phyloP scores from a whole-genome alignment of 1,284 basidiomycete species.

The Malassezia yamatoensis region DNA sequence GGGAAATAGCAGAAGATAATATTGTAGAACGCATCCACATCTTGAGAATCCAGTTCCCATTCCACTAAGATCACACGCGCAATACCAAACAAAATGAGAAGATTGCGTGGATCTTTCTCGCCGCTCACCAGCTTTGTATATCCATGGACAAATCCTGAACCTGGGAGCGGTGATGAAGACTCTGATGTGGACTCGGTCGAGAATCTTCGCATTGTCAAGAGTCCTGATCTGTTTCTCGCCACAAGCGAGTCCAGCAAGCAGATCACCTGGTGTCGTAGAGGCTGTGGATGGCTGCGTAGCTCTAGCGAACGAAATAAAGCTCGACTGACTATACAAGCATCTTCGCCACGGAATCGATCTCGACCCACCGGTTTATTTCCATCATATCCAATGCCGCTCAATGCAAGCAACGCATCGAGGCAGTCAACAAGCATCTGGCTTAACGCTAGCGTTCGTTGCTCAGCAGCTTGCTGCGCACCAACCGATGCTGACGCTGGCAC shows the following conservation, averaged over 20 bases:
- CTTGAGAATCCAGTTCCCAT: slow-evolving; percentile 63
- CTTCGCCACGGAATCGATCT: slow-evolving; percentile 62
- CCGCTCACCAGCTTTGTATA: slow-evolving; percentile 76
- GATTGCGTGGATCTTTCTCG: slow-evolving; percentile 93
- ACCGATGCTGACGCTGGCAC: slow-evolving; percentile 31
- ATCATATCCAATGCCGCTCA: slow-evolving; percentile 47
- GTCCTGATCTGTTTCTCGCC: slow-evolving; percentile 56
- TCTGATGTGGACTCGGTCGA: background rate
- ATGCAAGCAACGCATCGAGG: slow-evolving; percentile 61
- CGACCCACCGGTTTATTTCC: background rate
- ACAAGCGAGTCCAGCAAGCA: slow-evolving; percentile 70
- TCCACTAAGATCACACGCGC: slow-evolving; percentile 73
- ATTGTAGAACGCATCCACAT: slow-evolving; percentile 72
- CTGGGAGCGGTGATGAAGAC: slow-evolving; percentile 37
- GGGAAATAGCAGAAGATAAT: slow-evolving; percentile 98
- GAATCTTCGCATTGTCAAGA: slow-evolving; percentile 3
- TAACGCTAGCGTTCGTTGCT: slow-evolving; percentile 27
- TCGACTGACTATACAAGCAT: slow-evolving; percentile 60
- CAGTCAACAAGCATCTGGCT: slow-evolving; percentile 35
- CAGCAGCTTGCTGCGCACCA: slow-evolving; percentile 20
- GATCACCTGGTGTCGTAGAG: slow-evolving; percentile 71
- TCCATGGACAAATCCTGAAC: slow-evolving; percentile 60
- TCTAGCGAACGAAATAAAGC: slow-evolving; percentile 66
- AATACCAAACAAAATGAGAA: slow-evolving; percentile 80
- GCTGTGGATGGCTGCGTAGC: slow-evolving; percentile 71